Percentiles rank a stretch among this genome's conserved stretches.
Evolutionary conservation across 2,329 filamentous ascomycete genomes (phyloP).

Genomic region (Lecanosticta acicola): DNA sequence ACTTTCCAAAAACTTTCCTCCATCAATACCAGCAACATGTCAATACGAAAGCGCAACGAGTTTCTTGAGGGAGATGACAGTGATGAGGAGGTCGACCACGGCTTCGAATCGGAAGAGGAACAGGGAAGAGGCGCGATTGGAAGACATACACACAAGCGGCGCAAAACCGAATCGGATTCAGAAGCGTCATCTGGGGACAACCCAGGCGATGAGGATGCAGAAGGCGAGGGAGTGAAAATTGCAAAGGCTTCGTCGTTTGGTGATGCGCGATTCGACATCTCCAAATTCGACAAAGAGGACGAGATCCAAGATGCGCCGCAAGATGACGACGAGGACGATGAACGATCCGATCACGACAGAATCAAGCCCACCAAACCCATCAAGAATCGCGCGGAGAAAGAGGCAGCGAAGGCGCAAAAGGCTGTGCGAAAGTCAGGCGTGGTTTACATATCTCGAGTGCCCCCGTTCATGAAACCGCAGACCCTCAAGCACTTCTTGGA

Average conservation of each 20-base stretch:
- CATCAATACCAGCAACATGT: too few species aligned
- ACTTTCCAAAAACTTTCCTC: too few species aligned
- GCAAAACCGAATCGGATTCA: constrained; percentile 50
- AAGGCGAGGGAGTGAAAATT: background rate
- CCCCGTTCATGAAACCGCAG: constrained; percentile 80
- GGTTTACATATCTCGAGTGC: constrained; percentile 75
- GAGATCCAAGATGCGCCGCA: constrained; percentile 25
- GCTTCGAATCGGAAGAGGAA: constrained; percentile 65
- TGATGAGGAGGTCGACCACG: constrained; percentile 41
- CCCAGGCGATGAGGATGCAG: constrained; percentile 17
- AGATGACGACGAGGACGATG: constrained; percentile 25
- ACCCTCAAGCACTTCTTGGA: constrained; percentile 70
- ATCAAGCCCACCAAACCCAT: constrained; percentile 10
- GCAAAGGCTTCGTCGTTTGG: background rate
- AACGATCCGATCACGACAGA: constrained; percentile 14
- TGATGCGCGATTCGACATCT: constrained; percentile 15
- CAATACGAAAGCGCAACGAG: constrained; percentile 64
- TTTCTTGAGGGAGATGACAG: constrained; percentile 54
- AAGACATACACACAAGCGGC: constrained; percentile 53
- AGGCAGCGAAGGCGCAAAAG: constrained; percentile 59
- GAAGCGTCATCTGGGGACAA: constrained; percentile 23
- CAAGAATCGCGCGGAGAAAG: constrained; percentile 55
- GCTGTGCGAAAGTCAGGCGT: constrained; percentile 70
- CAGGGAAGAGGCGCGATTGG: constrained; percentile 55
- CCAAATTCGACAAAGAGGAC: constrained; percentile 22